Evolutionary conservation across 768 basidiomycete species (phyloP), one percentile per base, ranked within the genome.

Genomic region (Leccinellum rugosiceps): DNA sequence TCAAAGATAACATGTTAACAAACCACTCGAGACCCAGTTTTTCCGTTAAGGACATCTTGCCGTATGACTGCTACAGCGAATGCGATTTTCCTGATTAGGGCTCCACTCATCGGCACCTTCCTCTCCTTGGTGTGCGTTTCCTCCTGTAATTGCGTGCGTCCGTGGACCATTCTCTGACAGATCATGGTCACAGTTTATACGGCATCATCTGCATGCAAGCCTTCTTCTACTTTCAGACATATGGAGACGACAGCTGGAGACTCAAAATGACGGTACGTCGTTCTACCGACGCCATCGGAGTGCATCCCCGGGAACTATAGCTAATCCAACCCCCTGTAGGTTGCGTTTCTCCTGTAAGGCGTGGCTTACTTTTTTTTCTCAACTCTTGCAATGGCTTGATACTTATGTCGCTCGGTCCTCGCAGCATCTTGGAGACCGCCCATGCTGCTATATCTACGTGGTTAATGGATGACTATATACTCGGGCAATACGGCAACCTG

Each of bases 171-270:
- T 44, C 21, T 44, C 43, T n/a, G 17, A 41, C 7, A 17, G 31
- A 31, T 2, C 38, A 41, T 19, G 44, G 4, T n/a, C 10, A 34
- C 34, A 71, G 69, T n/a, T 50, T 71, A 3, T 71, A 71, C 23
- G 69, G 69, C 14, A 51, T 67, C 3, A 71, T 69, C 8, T 70
- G 67, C 56, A 57, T 60, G 44, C 69, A 70, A 28, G 58, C 67
- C 7, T 65, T 71, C 26, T 71, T 63, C 19, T 70, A 70, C 55
- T 71, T 66, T 30, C 61, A 52, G 13, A 70, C 63, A 1, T 70
- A 71, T 52, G 56, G 54, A 4, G 44, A 49, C 2, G 68, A 69
- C 26, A 6, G 25, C 13, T 19, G 46, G 48, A 53, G 57, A 26
- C 63, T 70, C 25, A 70, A 68, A 38, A 4, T 53, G 44, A 63